Evolutionary conservation across 148 eudicot species (phyloP).

Genomic region (Dysphania ambrosioides): DNA sequence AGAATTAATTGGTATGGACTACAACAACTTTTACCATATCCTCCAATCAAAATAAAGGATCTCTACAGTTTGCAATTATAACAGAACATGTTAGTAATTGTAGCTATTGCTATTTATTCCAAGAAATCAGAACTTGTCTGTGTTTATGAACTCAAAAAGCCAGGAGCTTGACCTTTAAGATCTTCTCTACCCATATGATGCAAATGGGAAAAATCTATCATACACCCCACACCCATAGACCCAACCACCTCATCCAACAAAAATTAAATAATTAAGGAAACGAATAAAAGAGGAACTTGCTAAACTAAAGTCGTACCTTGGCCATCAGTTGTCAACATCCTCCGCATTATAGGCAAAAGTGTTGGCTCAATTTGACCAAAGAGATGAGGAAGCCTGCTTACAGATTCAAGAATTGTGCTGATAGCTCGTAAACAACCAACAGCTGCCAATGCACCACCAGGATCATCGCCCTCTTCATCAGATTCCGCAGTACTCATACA

Average conservation of each 20-base stretch:
- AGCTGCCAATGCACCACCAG: slow-evolving; percentile 96
- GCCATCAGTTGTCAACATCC: slow-evolving; percentile 98
- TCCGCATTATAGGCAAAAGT: slow-evolving; percentile 88
- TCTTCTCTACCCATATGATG: neutral
- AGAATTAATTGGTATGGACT: no score
- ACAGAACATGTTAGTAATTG: no score
- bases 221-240: neutral
- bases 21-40: no score
- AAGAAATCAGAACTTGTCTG: no score
- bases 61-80: no score
- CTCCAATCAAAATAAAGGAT: no score
- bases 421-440: slow-evolving; percentile 99
- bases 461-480: slow-evolving; percentile 94
- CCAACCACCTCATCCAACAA: neutral
- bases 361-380: slow-evolving; percentile 85
- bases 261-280: neutral
- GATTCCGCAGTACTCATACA: slow-evolving; percentile 87
- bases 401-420: slow-evolving; percentile 95
- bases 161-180: no score
- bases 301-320: slow-evolving; percentile 54
- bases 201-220: neutral
- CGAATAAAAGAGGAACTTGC: neutral
- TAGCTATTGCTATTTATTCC: no score
- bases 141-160: no score
- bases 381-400: slow-evolving; percentile 87